Conservation (phyloP, 208 protist genomes). For the Leishmania guyanensis region DNA sequence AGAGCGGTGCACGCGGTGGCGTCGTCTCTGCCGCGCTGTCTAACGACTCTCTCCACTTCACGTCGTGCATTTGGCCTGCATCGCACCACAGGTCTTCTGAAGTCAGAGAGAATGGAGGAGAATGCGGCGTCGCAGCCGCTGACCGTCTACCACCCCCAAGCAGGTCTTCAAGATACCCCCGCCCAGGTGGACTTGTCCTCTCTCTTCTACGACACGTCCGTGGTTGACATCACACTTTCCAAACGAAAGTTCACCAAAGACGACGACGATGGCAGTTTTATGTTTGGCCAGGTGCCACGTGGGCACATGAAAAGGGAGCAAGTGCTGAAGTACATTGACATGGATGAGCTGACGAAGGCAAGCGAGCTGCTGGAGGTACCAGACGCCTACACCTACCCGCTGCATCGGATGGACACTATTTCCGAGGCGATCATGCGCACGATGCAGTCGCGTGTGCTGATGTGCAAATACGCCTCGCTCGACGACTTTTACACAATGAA, state of each 20-base stretch:
- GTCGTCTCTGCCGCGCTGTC: conserved; percentile 1
- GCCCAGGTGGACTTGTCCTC: background rate
- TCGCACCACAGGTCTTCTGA: background rate
- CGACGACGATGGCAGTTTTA: conserved; percentile 2
- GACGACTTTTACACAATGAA: conserved; percentile 22
- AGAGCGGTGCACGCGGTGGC: background rate
- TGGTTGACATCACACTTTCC: background rate
- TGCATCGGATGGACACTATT: conserved; percentile 59
- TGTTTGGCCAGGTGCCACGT: conserved; percentile 2
- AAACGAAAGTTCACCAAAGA: conserved; percentile 10
- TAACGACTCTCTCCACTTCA: background rate
- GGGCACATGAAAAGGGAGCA: background rate
- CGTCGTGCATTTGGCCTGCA: background rate
- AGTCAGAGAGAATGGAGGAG: background rate
- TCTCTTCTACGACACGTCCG: conserved; percentile 22
- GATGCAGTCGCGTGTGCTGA: conserved; percentile 36
- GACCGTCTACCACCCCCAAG: background rate
- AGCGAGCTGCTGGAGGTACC: conserved; percentile 25
- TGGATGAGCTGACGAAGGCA: background rate
- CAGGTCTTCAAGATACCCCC: background rate
- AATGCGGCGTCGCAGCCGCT: background rate
- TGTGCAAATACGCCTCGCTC: conserved; percentile 41
- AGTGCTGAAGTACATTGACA: conserved; percentile 3
- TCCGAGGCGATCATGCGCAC: conserved; percentile 46
- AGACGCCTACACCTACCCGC: conserved; percentile 24